Evolutionary conservation across 2,329 filamentous ascomycete genomes (phyloP), one percentile per base, ranked within the genome.

Genomic region (Fusarium siculi): DNA sequence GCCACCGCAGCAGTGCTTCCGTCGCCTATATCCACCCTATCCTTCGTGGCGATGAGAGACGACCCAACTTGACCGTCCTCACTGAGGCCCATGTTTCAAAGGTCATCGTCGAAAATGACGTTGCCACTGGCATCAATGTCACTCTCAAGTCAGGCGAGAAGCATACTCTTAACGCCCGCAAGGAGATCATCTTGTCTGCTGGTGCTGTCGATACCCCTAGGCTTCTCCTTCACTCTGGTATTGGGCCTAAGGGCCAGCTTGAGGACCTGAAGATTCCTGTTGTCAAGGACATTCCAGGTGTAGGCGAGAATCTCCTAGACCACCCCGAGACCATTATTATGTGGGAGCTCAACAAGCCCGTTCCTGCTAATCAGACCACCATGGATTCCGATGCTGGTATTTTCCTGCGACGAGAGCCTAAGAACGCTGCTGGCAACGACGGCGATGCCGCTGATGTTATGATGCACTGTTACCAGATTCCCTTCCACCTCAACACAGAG

Each of bases 391-490:
- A 97, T 80, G 93, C 93, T 7, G 93, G 93, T 72, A 93, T 96
- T 79, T 97, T 97, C 88, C 86, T 97, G 64, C 93, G 94, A 70
- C 93, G 94, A 67, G 91, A 97, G 82, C 80, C 87, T 19, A 86
- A 89, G 76, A 91, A 95, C 79, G 93, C 93, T 5, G 81, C 84
- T 11, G 86, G 87, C 72, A 87, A 86, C 73, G 94, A 97, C 76
- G 92, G 92, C 58, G 89, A 93, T 70, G 91, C 93, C 62, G 93
- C 93, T 72, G 95, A 97, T 79, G 85, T 97, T 78, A 97, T 97
- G 95, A 96, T 96, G 93, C 94, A 97, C 85, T 97, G 94, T 88
- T 97, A 97, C 86, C 95, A 97, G 84, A 97, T 97, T 75, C 94
- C 94, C 60, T 97, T 97, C 84, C 93, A 92, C 71, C 90, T 95